A percentile compares a stretch with the other conserved stretches of the same genome.
Evolutionary conservation across 78 protist genomes (phyloP).

Genomic region (Cavenderia fasciculata): DNA sequence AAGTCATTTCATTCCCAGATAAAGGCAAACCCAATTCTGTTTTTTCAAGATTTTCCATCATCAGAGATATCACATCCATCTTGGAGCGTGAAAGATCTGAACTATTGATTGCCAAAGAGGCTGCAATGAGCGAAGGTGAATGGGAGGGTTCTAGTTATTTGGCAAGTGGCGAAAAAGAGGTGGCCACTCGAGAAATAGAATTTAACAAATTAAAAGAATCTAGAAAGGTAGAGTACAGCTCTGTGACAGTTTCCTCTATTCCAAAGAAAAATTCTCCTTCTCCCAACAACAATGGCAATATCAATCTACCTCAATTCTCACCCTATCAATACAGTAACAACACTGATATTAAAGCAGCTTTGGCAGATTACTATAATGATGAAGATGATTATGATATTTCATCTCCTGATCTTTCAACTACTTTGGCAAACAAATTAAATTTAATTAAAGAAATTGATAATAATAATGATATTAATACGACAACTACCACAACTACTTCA

Average conservation of each 20-base stretch:
- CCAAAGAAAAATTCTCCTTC: neutral
- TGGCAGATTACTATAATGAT: constrained; percentile 19
- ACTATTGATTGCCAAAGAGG: neutral
- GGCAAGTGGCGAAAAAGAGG: neutral
- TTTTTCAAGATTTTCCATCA: constrained; percentile 39
- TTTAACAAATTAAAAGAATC: constrained; percentile 19
- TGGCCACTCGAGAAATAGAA: neutral
- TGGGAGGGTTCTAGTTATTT: constrained; percentile 1
- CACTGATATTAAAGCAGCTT: constrained; percentile 30
- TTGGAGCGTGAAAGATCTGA: neutral
- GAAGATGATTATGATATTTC: neutral
- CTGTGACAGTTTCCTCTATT: neutral
- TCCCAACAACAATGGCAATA: neutral
- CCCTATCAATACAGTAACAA: constrained; percentile 37
- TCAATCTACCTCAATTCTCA: neutral
- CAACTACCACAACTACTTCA: neutral
- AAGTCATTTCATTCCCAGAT: constrained; percentile 24
- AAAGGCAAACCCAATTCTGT: constrained; percentile 3
- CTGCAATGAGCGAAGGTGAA: constrained; percentile 20
- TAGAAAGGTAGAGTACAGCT: constrained; percentile 3
- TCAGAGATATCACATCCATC: constrained; percentile 1
- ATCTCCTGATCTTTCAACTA: neutral
- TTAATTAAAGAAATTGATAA: neutral
- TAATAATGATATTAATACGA: neutral
- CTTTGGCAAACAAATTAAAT: neutral